Percentiles rank a stretch among this genome's conserved stretches.
Conservation (phyloP, 2,329 filamentous ascomycete species). For the Claviceps arundinis region DNA sequence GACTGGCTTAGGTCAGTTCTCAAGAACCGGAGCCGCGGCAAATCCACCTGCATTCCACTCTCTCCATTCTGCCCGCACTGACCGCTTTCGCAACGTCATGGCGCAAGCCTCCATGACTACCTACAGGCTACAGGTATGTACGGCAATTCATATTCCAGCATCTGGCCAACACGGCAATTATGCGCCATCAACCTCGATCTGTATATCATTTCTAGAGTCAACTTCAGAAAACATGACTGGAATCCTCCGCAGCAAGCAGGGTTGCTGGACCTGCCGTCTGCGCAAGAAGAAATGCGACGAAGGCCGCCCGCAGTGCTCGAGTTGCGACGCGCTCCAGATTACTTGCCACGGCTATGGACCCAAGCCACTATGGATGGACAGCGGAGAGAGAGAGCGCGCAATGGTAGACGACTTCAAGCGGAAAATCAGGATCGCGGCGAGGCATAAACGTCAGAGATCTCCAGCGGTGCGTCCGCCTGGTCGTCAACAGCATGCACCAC, state of each 20-base stretch:
- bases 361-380: constrained; percentile 23
- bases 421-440: constrained; percentile 13
- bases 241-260: constrained; percentile 9
- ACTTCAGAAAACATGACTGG: background rate
- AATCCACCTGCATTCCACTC: too few relatives aligned
- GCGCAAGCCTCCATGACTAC: background rate
- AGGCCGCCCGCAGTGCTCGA: constrained; percentile 11
- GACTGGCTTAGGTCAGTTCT: too few relatives aligned
- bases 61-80: background rate
- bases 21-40: too few relatives aligned
- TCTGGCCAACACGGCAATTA: background rate
- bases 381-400: constrained; percentile 15
- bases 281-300: constrained; percentile 18
- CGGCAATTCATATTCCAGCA: background rate
- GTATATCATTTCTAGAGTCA: background rate
- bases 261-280: constrained; percentile 18
- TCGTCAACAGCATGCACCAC: background rate
- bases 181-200: background rate
- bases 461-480: background rate
- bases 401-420: constrained; percentile 13
- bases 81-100: background rate
- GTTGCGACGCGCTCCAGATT: constrained; percentile 12
- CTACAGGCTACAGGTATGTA: background rate
- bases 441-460: constrained; percentile 1
- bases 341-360: constrained; percentile 16